Evolutionary conservation across 495 filamentous ascomycete species (phyloP).

Genomic region (Lentithecium fluviatile): DNA sequence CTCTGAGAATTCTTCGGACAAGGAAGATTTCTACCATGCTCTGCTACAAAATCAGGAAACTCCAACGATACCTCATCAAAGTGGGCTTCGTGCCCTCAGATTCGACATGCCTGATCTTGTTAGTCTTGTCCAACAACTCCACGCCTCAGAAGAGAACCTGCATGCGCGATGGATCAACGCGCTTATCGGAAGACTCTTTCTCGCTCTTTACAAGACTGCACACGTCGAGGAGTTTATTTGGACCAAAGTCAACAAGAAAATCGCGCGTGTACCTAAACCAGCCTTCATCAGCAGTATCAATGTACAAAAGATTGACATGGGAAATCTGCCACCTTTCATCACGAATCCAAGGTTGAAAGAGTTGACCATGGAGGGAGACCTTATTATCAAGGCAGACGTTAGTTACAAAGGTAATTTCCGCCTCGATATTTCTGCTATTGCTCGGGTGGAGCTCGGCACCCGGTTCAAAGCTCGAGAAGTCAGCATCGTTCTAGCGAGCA

Average conservation of each 20-base stretch:
- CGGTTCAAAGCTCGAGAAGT: constrained; percentile 90
- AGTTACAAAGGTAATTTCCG: constrained; percentile 86
- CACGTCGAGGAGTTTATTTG: constrained; percentile 75
- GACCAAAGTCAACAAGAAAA: constrained; percentile 93
- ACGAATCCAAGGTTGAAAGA: constrained; percentile 88
- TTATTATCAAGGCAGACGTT: constrained; percentile 79
- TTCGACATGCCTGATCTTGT: constrained; percentile 85
- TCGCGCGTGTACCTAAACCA: constrained; percentile 87
- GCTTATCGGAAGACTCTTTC: constrained; percentile 79
- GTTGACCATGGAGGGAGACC: constrained; percentile 85
- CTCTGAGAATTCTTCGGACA: constrained; percentile 88
- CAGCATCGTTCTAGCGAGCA: constrained; percentile 80
- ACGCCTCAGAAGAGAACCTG: constrained; percentile 87
- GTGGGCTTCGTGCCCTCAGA: constrained; percentile 49
- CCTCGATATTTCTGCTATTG: constrained; percentile 83
- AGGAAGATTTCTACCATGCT: constrained; percentile 97
- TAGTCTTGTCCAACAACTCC: constrained; percentile 78
- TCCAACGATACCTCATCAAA: constrained; percentile 52
- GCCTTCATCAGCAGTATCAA: constrained; percentile 80
- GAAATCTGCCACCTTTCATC: constrained; percentile 81
- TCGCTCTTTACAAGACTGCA: constrained; percentile 80
- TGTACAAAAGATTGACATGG: constrained; percentile 79
- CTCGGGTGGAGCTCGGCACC: constrained; percentile 81
- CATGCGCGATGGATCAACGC: constrained; percentile 96
- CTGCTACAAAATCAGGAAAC: constrained; percentile 81